Evolutionary conservation across 2,329 filamentous ascomycete species (phyloP).

Genomic region (Alternaria consortialis): DNA sequence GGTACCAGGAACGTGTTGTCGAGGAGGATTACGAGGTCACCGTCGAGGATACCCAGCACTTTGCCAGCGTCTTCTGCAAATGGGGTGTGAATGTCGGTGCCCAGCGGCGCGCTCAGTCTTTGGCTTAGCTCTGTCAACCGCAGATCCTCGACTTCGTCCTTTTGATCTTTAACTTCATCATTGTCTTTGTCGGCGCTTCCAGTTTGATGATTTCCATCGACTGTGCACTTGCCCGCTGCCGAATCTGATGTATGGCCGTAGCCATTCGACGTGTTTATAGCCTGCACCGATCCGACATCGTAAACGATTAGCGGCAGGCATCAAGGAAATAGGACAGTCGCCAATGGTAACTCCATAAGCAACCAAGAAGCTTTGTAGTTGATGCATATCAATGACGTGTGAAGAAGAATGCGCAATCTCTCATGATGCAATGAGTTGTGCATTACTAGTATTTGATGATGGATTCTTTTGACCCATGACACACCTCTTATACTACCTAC

Average conservation of each 20-base stretch:
- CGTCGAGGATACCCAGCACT: neutral
- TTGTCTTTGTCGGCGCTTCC: too few species aligned
- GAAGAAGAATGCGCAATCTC: neutral
- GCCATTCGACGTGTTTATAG: neutral
- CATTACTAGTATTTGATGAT: neutral
- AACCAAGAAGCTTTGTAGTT: neutral
- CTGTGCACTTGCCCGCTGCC: too few species aligned
- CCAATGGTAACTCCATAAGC: neutral
- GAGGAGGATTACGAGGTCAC: neutral
- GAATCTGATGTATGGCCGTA: too few species aligned
- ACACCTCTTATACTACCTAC: neutral
- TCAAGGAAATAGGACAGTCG: too few species aligned
- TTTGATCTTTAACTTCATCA: too few species aligned
- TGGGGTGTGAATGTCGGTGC: neutral
- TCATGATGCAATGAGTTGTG: neutral
- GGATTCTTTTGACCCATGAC: neutral
- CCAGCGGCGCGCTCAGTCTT: neutral
- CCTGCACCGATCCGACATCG: neutral
- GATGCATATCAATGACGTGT: neutral
- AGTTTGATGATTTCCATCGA: too few species aligned
- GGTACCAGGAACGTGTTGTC: neutral
- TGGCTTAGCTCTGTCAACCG: too few species aligned
- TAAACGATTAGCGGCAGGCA: neutral
- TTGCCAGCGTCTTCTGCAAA: neutral
- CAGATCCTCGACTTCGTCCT: too few species aligned